Base-by-base conservation (phyloP, 2,329 filamentous ascomycete species). In the Trichoderma atroviride region DNA sequence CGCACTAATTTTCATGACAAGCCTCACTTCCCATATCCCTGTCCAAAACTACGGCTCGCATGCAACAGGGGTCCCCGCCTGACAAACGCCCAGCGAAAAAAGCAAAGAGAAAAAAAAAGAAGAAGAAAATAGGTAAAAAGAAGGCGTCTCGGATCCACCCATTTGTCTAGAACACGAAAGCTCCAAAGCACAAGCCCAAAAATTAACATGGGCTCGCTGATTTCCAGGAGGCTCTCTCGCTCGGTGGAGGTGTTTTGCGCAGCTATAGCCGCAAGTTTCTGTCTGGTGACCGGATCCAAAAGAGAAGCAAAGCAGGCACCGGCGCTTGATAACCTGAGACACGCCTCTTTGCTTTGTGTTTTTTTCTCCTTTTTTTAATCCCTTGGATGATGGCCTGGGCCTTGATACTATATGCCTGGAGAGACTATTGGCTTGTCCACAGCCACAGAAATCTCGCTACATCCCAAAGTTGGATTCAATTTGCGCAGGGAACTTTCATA, bases 101-200 rank as follows among this genome's bases (percentile, higher is more conserved):
- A 55, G 19, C n/a, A n/a, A n/a, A n/a, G n/a, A 40, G 3, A 37
- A 14, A 40, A n/a, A 43, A 43, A n/a, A 6, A 19, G 7, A 19
- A 3, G 31, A 40, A 19, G 19, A 43, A 43, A 43, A 43, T 7
- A 9, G 7, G 40, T 19, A 19, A 19, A 19, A 43, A n/a, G 19
- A 43, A 43, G 40, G 19, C 40, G n/a, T 43, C 55, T 59, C 55
- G 63, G 63, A 37, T 66, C 63, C 63, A 66, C 55, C 63, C 63
- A 37, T 58, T 66, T 66, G 53, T 66, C 63, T 59, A 58, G 63
- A 66, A 58, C 63, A 50, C 55, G 4, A 4, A 27, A 27, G 27
- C 27, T 27, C 27, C 27, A 27, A 33, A 55, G 61, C n/a, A 13
- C 33, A 29, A 63, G 16, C 16, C 40, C 6, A 27, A 27, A 27